Conservation (phyloP, 1,284 basidiomycete species). For the Ceratobasidium sp. region DNA sequence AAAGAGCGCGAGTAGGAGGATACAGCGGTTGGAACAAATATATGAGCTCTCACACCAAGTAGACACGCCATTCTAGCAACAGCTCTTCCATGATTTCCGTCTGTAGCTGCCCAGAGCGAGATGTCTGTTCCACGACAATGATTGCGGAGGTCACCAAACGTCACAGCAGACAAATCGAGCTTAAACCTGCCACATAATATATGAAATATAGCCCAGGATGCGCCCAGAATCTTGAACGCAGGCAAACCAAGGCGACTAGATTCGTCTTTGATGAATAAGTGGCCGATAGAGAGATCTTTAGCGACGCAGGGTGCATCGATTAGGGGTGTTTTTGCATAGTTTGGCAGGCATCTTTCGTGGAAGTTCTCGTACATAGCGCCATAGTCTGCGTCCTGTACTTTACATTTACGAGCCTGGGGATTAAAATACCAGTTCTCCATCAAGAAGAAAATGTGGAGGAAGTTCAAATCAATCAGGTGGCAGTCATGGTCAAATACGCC, state of each 20-base stretch:
- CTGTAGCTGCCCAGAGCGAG: conserved; percentile 45
- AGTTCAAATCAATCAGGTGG: no score
- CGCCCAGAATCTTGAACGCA: conserved; percentile 50
- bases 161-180: background rate
- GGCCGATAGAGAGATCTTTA: conserved; percentile 30
- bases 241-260: conserved; percentile 45
- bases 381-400: background rate
- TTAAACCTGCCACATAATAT: conserved; percentile 16
- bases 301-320: conserved; percentile 30
- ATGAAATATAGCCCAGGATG: conserved; percentile 46
- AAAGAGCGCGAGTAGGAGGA: conserved; percentile 25
- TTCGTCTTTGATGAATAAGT: conserved; percentile 47
- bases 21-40: conserved; percentile 42
- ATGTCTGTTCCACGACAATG: background rate
- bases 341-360: conserved; percentile 32
- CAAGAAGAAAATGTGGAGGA: no score
- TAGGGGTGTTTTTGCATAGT: conserved; percentile 40
- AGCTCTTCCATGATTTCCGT: conserved; percentile 49
- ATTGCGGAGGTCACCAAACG: conserved; percentile 14
- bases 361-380: background rate
- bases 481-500: no score
- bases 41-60: conserved; percentile 16
- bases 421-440: conserved; percentile 2
- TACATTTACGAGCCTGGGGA: background rate
- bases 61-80: conserved; percentile 46